Evolutionary conservation across 352 stramenopile species (phyloP), one percentile per base, ranked within the genome.

Genomic region (Phytopythium ostracodes): DNA sequence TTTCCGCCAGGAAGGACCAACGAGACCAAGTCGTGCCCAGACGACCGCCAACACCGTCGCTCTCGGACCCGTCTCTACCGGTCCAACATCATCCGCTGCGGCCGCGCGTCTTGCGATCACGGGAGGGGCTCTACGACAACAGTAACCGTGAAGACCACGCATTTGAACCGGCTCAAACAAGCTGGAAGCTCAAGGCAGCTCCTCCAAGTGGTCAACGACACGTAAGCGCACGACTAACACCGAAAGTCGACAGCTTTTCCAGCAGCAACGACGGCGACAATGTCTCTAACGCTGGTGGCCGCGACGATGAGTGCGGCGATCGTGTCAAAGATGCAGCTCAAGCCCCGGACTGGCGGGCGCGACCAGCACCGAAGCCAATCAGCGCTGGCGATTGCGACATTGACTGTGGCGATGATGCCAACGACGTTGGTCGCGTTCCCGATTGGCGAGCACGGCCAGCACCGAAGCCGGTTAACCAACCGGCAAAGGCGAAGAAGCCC

Each of bases 401-500:
- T 12, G 52, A 35, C 20, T 27, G 18, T n/a, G n/a, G n/a, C n/a
- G 33, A 31, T 31, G 36, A 46, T 29, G 20, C 12, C 15, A 46
- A 29, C 9, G 52, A 46, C 17, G 20, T 2, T 5, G 10, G 1
- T 10, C 11, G 10, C 4, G 24, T n/a, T 14, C 15, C 46, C 10
- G 35, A 47, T 12, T 58, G 31, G 52, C n/a, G 33, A n/a, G 31
- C n/a, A 33, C 31, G 52, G 33, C 33, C 31, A 3, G 50, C 29
- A 3, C 29, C 6, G 17, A 60, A 52, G 20, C 15, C 14, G 10
- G 11, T 29, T 12, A 47, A 7, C n/a, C n/a, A 68, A 12, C 22
- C 46, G 42, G 14, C 51, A 51, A 59, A 63, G 24, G 60, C 57
- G 15, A 54, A 68, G 38, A 84, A 82, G 47, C 24, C 61, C 4